Evolutionary conservation across 805 yeast genomes (phyloP), one percentile per base, ranked within the genome.

Genomic region (Cephaloascus albidus): DNA sequence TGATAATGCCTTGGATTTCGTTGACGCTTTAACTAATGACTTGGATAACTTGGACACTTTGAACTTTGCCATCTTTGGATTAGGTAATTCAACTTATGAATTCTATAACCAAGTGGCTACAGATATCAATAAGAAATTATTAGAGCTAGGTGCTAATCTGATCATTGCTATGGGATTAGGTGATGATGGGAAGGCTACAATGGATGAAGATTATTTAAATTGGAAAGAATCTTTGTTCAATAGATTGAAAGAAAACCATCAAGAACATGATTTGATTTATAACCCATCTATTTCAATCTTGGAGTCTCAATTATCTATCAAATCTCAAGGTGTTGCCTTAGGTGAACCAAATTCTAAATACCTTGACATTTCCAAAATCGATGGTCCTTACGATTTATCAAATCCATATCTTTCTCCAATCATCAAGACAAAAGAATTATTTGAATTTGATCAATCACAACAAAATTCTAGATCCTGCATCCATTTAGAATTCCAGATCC

Each of bases 61-160:
- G 45, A 77, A 73, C 48, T 88, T 64, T 61, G 74, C 88, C 43
- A 71, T 87, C 38, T 93, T 90, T 54, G 97, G 97, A 16, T 74
- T 90, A 45, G 98, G 98, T 55, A 90, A 93, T 65, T 80, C 89
- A 34, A 89, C 97, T 20, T 90, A 90, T 57, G 97, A 90, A 61
- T 81, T 84, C 58, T 90, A 72, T 71, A 93, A 93, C 57, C 85
- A 81, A 36, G 83, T 87, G 43, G 88, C 89, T 32, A 77, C 76
- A 43, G 77, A 77, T 51, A 67, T 76, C 36, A 60, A 70, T 40
- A 65, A 72, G 41, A 68, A 70, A 43, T 57, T 71, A 18, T 62
- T 78, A 38, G 62, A 62, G 40, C 80, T 85, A 31, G 89, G 90
- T 39, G 96, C 93, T 20, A 68, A 70, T 34, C 58, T 79, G 36